A percentile compares a stretch with the other conserved stretches of the same genome.
phyloP scores from a whole-genome alignment of 208 protist species.

The Vickermania ingenoplastis region DNA sequence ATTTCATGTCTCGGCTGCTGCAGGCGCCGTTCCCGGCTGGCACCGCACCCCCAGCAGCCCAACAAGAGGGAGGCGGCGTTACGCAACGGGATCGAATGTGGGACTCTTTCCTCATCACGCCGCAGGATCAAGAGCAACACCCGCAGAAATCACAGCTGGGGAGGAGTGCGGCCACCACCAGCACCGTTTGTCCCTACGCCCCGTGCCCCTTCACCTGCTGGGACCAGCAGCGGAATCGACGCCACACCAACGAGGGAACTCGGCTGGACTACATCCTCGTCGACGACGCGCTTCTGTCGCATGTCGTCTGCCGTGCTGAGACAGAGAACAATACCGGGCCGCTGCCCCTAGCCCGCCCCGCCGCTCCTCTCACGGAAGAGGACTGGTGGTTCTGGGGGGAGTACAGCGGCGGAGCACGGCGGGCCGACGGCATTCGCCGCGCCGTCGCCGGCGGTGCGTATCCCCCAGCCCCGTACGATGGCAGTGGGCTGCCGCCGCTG shows the following conservation, averaged over 20 bases:
- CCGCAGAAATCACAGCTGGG: not conserved
- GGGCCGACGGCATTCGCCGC: constrained; percentile 25
- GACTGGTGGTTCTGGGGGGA: constrained; percentile 25
- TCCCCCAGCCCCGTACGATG: constrained; percentile 54
- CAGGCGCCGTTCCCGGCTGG: constrained; percentile 2
- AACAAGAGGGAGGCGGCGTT: no score
- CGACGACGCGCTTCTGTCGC: constrained; percentile 33
- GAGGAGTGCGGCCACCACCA: not conserved
- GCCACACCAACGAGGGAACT: constrained; percentile 76
- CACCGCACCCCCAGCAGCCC: constrained; percentile 11
- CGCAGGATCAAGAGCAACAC: not conserved
- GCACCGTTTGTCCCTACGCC: constrained; percentile 19
- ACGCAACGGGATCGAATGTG: constrained; percentile 1
- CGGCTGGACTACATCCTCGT: constrained; percentile 89
- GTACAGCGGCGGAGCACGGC: constrained; percentile 25
- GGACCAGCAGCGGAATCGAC: constrained; percentile 83
- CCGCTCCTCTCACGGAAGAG: constrained; percentile 2
- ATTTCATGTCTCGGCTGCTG: constrained; percentile 51
- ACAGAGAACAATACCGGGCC: constrained; percentile 59
- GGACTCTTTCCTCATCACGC: constrained; percentile 35
- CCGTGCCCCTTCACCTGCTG: constrained; percentile 84
- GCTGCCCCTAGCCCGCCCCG: not conserved
- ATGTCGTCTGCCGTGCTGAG: constrained; percentile 26
- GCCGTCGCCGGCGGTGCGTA: constrained; percentile 57
- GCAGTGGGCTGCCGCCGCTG: constrained; percentile 55